Evolutionary conservation across 2,329 filamentous ascomycete species (phyloP), one percentile per base, ranked within the genome.

Genomic region (Aaosphaeria pasadenensis): DNA sequence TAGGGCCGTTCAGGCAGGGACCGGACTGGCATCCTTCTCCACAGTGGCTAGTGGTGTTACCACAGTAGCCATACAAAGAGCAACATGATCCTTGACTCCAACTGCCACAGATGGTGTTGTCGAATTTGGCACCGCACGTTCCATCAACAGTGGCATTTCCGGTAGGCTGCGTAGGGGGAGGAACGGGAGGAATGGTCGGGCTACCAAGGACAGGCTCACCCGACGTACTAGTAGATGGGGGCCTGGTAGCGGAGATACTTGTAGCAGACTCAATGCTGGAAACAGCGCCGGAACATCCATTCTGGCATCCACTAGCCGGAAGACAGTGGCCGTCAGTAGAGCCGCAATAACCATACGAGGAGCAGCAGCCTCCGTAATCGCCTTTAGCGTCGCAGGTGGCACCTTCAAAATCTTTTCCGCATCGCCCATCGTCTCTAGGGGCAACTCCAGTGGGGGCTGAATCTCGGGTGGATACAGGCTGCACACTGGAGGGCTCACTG

Each of bases 61-160:
- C 74, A 52, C 79, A 80, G 64, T 79, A 83, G 30, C 80, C 80
- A 59, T 82, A 83, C 70, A 79, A 74, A 33, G 76, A 80, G 58
- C 80, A 82, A 57, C 80, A 83, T 48, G 74, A 69, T 39, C 80
- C 80, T 32, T 73, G 70, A 30, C 63, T 57, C 78, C 78, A 83
- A 48, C 76, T 59, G 17, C 77, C 77, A 58, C 80, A 83, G 39
- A 80, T 62, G 3, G 71, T 77, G 48, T 72, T 70, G 11, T 68
- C 71, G 53, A 81, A 77, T 6, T 57, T 70, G 13, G 72, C 70
- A 50, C 80, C 80, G 55, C 80, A 83, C 48, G 71, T 74, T 33
- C 80, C 80, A 62, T 83, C 76, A 3, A 69, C 77, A 11, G 78
- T 81, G 32, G 51, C 49, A 24, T 57, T 47, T 7, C 61, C 61